Evolutionary conservation across 2,329 filamentous ascomycete species (phyloP).

Genomic region (Mycosphaerella arachidis): DNA sequence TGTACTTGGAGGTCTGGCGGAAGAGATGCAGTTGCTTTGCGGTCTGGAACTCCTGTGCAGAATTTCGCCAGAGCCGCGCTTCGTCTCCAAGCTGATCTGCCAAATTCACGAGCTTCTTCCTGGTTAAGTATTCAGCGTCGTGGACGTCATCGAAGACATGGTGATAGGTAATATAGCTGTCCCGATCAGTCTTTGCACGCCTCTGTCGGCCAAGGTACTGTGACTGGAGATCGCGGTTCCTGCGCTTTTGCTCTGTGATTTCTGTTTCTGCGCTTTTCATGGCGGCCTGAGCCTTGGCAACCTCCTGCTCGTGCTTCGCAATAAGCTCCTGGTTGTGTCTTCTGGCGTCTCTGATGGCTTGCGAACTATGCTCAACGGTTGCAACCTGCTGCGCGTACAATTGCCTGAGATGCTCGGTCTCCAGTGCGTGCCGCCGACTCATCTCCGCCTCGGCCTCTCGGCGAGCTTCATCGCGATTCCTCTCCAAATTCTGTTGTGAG

Average conservation of each 20-base stretch:
- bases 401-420: neutral
- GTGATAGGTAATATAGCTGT: slow-evolving; percentile 13
- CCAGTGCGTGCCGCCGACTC: neutral
- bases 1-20: slow-evolving; percentile 12
- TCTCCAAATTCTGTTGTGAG: neutral
- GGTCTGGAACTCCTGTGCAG: slow-evolving; percentile 3
- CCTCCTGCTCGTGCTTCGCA: neutral
- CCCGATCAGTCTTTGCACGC: slow-evolving; percentile 10
- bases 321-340: neutral
- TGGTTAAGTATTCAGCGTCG: neutral
- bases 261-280: neutral
- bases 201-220: neutral
- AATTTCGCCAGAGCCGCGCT: slow-evolving; percentile 9
- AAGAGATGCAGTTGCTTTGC: slow-evolving; percentile 11
- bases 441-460: neutral
- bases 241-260: neutral
- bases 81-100: neutral
- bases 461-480: neutral
- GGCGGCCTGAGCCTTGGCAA: neutral
- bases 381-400: neutral
- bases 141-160: slow-evolving; percentile 6
- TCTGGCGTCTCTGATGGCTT: neutral
- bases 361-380: neutral
- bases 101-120: neutral
- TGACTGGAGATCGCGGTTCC: neutral